A percentile compares a stretch with the other conserved stretches of the same genome.
Evolutionary conservation across 1,139 yeast species (phyloP).

Genomic region (Geotrichum australiense): DNA sequence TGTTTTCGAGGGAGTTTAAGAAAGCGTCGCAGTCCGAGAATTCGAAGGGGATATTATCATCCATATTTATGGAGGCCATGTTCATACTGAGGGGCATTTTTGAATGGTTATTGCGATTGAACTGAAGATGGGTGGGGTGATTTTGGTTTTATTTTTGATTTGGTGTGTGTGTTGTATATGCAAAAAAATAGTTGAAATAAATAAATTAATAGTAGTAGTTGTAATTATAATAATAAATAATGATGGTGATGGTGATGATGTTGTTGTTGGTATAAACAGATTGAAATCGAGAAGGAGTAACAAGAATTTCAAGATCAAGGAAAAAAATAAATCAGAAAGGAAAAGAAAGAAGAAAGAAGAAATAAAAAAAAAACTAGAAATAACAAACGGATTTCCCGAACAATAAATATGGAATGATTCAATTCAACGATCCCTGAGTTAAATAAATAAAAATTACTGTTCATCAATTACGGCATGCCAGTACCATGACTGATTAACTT

Average conservation of each 20-base stretch:
- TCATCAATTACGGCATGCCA: too few species aligned
- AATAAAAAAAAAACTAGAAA: background rate
- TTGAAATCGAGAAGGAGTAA: background rate
- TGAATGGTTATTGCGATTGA: background rate
- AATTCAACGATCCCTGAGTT: too few species aligned
- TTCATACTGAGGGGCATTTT: too few species aligned
- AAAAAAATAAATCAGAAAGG: background rate
- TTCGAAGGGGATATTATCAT: conserved; percentile 22
- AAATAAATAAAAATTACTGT: too few species aligned
- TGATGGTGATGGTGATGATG: too few species aligned
- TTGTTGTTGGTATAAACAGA: too few species aligned
- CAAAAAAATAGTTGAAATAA: background rate
- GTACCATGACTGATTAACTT: too few species aligned
- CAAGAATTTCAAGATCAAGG: background rate
- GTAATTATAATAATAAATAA: too few species aligned
- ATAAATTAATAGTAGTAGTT: too few species aligned
- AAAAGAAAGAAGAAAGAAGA: conserved; percentile 1
- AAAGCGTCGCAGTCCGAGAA: conserved; percentile 26
- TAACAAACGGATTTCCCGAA: too few species aligned
- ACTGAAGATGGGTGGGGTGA: background rate
- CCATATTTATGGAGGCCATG: conserved; percentile 19
- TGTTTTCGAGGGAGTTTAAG: conserved; percentile 21
- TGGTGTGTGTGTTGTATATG: background rate
- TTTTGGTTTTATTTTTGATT: background rate
- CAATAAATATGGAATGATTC: too few species aligned